Conservation (phyloP, 2,329 filamentous ascomycete species). For the Sordariomycetes sp. region DNA sequence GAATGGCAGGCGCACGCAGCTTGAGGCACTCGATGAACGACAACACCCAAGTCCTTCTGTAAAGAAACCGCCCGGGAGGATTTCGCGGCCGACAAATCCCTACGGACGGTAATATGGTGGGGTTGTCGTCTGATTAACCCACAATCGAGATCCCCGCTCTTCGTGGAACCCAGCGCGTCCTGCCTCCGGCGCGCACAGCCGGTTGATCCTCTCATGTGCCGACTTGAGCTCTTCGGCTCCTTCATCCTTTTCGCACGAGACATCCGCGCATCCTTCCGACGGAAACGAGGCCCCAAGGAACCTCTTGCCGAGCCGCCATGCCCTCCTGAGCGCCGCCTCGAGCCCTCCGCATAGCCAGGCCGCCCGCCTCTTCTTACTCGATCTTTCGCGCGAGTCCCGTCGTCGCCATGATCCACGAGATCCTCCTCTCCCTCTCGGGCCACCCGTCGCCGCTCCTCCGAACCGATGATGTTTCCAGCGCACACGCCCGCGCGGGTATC, state of each 20-base stretch:
- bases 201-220: slow-evolving; percentile 30
- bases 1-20: neutral
- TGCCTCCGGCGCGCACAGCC: neutral
- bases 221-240: slow-evolving; percentile 39
- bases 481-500: slow-evolving; percentile 36
- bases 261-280: neutral
- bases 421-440: slow-evolving; percentile 90
- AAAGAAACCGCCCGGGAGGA: neutral
- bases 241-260: slow-evolving; percentile 36
- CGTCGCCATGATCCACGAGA: slow-evolving; percentile 81
- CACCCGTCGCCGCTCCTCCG: slow-evolving; percentile 83
- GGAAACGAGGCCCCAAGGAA: slow-evolving; percentile 3
- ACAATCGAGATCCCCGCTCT: neutral
- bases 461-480: slow-evolving; percentile 20
- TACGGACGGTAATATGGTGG: neutral
- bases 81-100: neutral
- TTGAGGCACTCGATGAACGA: neutral
- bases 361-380: neutral
- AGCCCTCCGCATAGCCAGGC: slow-evolving; percentile 1
- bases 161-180: neutral
- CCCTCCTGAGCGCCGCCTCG: neutral
- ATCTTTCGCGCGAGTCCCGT: slow-evolving; percentile 3
- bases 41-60: neutral
- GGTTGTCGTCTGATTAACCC: neutral
- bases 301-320: neutral